Evolutionary conservation across 208 protist genomes (phyloP), one percentile per base, ranked within the genome.

Genomic region (Trypanosoma melophagium): DNA sequence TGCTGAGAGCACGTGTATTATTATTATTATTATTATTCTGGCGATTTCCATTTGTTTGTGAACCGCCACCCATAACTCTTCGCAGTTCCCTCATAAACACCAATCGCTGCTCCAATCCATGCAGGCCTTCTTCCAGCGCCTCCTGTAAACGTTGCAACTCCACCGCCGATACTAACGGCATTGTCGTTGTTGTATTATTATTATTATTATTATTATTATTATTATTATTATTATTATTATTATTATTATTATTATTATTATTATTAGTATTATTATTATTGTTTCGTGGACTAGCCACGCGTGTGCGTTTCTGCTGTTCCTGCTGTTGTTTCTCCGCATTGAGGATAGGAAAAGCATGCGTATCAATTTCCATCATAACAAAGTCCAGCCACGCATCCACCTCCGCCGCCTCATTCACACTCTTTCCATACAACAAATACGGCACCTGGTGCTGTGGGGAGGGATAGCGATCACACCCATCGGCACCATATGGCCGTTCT

Each of bases 361-460:
- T 45, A 60, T 90, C 84, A 12, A 95, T 24, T 56, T 78, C 77
- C 17, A 61, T 80, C 22, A 77, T 21, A 1, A 79, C 74, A 60
- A 89, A 95, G 73, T 93, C 89, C 44, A 95, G 59, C 89, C 89
- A 95, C 58, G 74, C 74, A 75, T 95, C 89, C 17, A 92, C 82
- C 66, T 84, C 72, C 19, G 80, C 78, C 51, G 74, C 77, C 68
- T 95, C 86, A 0, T 78, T 56, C 16, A 81, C 59, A 17, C 68
- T 89, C 60, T 83, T 72, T 35, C 89, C 89, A 60, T 92, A 93
- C 65, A 95, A 71, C 28, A 78, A 73, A 58, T 91, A 90, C 19
- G 68, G 77, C 4, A 91, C 66, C 0, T 74, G 56, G 57, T 85
- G 85, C 53, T 91, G 74, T n/a, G 81, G 82, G 50, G 84, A 80